Evolutionary conservation across 305 asterid genomes (phyloP).

Genomic region (Fraxinus floribunda): DNA sequence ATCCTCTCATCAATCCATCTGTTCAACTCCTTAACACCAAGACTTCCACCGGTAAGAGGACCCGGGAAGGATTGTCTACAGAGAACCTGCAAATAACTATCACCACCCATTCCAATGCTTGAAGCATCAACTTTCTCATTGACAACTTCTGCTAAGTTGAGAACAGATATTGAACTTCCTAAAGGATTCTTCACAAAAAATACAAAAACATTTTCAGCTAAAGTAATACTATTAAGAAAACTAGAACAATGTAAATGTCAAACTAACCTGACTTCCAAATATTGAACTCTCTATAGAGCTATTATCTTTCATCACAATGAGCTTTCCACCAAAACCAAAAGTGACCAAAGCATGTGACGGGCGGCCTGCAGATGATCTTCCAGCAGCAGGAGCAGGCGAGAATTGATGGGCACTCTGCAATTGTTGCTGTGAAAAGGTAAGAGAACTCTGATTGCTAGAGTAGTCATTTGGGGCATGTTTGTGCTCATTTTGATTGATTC

Average conservation of each 20-base stretch:
- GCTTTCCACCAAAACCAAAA: slow-evolving; percentile 98
- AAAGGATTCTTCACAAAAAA: slow-evolving; percentile 56
- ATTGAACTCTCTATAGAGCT: slow-evolving; percentile 45
- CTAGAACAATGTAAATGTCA: slow-evolving; percentile 23
- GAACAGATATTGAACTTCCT: slow-evolving; percentile 67
- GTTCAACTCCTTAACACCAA: slow-evolving; percentile 73
- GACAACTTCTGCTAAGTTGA: slow-evolving; percentile 73
- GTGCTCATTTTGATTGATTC: slow-evolving; percentile 46
- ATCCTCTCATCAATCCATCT: slow-evolving; percentile 93
- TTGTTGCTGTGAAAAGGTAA: slow-evolving; percentile 51
- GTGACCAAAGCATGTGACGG: slow-evolving; percentile 90
- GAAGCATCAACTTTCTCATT: slow-evolving; percentile 44
- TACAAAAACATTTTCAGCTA: slow-evolving; percentile 25
- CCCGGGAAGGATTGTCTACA: slow-evolving; percentile 73
- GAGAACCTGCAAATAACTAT: slow-evolving; percentile 64
- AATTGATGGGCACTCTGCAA: slow-evolving; percentile 53
- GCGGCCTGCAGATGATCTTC: slow-evolving; percentile 87
- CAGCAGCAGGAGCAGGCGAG: slow-evolving; percentile 49
- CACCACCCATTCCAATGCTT: slow-evolving; percentile 40
- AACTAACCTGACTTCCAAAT: slow-evolving; percentile 76
- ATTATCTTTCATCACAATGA: slow-evolving; percentile 65
- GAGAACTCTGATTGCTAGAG: slow-evolving; percentile 45
- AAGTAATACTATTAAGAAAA: slow-evolving; percentile 21
- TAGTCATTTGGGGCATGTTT: slow-evolving; percentile 45
- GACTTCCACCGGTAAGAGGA: slow-evolving; percentile 86